Evolutionary conservation across 768 basidiomycete genomes (phyloP), one percentile per base, ranked within the genome.

Genomic region (Leccinum fibrillosum): DNA sequence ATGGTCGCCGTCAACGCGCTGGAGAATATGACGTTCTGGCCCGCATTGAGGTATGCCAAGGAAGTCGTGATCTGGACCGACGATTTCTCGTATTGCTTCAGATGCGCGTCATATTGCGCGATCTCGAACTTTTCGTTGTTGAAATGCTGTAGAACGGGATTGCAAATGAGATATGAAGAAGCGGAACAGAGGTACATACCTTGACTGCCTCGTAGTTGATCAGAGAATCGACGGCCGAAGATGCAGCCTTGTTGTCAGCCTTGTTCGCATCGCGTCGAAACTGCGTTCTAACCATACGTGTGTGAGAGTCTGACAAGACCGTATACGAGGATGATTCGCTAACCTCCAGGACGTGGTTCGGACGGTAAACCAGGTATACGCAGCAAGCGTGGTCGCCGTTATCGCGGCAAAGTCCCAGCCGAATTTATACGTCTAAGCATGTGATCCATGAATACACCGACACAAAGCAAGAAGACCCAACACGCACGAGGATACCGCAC

Each of bases 181-280:
- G 25, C 4, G 58, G 28, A 54, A 34, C 1, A 30, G 3, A n/a
- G 13, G 13, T 2, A 42, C 67, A 15, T 61, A 94, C 95, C 82
- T 98, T 99, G 67, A 99, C 97, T 3, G 97, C 97, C 70, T 99
- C 97, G 66, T 93, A 98, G 69, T 99, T 99, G 71, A 99, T 96
- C 47, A 99, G 77, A 0, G 95, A 92, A 69, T 99, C 97, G 3
- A 98, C 93, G 3, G 93, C 92, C 2, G 90, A 84, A 0, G 92
- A 91, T 0, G 96, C 97, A 17, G 96, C 95, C 68, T 90, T 91
- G 74, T 99, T 98, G 64, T 99, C 97, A 0, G 97, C 97, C 57
- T 89, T 83, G 73, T 99, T 99, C 0, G 96, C 97, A 60, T 97
- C 84, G 49, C 94, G 86, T 25, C 97, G 88, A 78, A 98, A 98